phyloP scores from a whole-genome alignment of 164 flowering plant species.

The Magnolia kwangsiensis region DNA sequence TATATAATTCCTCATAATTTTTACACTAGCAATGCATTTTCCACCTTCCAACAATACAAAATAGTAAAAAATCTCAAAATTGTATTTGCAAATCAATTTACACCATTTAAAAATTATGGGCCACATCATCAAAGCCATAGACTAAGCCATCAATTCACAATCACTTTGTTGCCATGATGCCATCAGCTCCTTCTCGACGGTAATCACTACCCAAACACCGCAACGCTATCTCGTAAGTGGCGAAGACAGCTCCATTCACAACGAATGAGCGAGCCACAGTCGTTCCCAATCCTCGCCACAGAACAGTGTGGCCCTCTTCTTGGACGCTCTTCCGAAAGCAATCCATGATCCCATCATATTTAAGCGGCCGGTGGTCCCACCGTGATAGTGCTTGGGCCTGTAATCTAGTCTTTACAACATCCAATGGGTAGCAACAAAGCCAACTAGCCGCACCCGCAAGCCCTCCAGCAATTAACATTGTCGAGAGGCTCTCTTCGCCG shows the following conservation, averaged over 20 bases:
- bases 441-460: conserved; percentile 90
- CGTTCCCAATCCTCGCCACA: conserved; percentile 79
- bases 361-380: conserved; percentile 18
- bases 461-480: conserved; percentile 89
- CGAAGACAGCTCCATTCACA: conserved; percentile 78
- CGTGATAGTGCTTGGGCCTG: conserved; percentile 50
- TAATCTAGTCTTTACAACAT: conserved; percentile 76
- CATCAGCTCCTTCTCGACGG: background rate
- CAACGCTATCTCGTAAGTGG: conserved; percentile 74
- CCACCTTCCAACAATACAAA: too few relatives aligned
- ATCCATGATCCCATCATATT: conserved; percentile 69
- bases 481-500: conserved; percentile 56
- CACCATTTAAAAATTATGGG: too few relatives aligned
- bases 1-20: too few relatives aligned
- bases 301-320: conserved; percentile 63
- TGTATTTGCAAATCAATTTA: too few relatives aligned
- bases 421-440: conserved; percentile 80
- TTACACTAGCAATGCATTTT: too few relatives aligned
- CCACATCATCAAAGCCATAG: too few relatives aligned
- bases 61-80: too few relatives aligned
- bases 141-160: background rate
- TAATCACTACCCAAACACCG: conserved; percentile 32
- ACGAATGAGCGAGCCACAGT: conserved; percentile 79
- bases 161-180: background rate
- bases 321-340: conserved; percentile 64